Percentiles rank a stretch among this genome's conserved stretches.
Conservation (phyloP, 805 yeast species). For the Priceomyces carsonii region DNA sequence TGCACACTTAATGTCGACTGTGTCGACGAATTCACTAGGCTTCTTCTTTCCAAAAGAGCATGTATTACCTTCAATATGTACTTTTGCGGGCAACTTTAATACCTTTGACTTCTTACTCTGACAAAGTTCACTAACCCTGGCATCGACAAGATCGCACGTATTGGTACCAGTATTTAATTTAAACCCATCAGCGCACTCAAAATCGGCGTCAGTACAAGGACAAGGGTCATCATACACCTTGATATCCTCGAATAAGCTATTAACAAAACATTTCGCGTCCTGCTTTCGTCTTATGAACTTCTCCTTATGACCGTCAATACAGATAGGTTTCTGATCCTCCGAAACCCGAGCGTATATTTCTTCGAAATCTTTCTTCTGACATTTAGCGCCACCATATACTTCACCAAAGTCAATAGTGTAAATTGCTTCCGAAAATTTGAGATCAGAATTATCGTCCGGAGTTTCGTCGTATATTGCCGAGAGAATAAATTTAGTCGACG, state of each 20-base stretch:
- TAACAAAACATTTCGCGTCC: slow-evolving; percentile 63
- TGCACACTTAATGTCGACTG: slow-evolving; percentile 36
- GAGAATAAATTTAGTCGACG: slow-evolving; percentile 58
- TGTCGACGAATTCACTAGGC: slow-evolving; percentile 23
- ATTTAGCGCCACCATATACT: slow-evolving; percentile 51
- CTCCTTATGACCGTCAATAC: slow-evolving; percentile 71
- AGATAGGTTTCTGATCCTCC: slow-evolving; percentile 37
- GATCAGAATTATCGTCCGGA: slow-evolving; percentile 9
- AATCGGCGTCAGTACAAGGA: slow-evolving; percentile 63
- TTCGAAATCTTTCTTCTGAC: slow-evolving; percentile 60
- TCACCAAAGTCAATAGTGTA: slow-evolving; percentile 55
- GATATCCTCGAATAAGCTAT: slow-evolving; percentile 47
- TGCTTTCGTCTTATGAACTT: slow-evolving; percentile 63
- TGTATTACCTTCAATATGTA: slow-evolving; percentile 43
- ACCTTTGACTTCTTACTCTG: slow-evolving; percentile 17
- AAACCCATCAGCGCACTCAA: slow-evolving; percentile 65
- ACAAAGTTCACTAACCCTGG: slow-evolving; percentile 26
- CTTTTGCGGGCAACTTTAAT: slow-evolving; percentile 38
- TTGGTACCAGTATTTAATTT: slow-evolving; percentile 27
- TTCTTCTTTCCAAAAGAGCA: slow-evolving; percentile 36
- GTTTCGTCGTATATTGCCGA: slow-evolving; percentile 37
- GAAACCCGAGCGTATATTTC: slow-evolving; percentile 55
- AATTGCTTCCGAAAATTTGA: slow-evolving; percentile 17
- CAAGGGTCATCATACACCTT: slow-evolving; percentile 56
- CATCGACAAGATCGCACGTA: slow-evolving; percentile 46